Evolutionary conservation across 2,329 filamentous ascomycete genomes (phyloP), one percentile per base, ranked within the genome.

Genomic region (Penicillium sp.): DNA sequence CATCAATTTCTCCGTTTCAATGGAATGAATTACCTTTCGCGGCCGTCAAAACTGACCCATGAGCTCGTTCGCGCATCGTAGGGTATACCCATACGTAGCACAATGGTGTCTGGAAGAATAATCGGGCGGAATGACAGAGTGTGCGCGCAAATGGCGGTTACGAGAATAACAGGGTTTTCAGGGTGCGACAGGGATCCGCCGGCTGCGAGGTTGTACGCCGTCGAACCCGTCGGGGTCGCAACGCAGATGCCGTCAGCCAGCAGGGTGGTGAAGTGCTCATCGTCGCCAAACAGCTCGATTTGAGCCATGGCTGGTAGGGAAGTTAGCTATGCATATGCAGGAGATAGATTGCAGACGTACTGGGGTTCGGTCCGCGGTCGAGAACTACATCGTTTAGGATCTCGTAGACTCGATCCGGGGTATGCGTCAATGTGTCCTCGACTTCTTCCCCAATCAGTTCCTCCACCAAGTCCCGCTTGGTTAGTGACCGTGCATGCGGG

Each of bases 31-130:
- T 61, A 79, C 72, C 90, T 83, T 75, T 96, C 89, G 53, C 90
- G 81, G 1, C 93, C 93, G 70, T 98, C 93, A 67, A 98, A 98
- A 69, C 89, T 95, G n/a, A 91, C 93, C 92, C 93, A 98, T 35
- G 87, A 91, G 59, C 83, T 87, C 4, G 89, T 90, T 43, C 93
- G 79, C 7, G 91, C 89, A 69, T 95, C 86, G 68, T 95, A 97
- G 0, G 93, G 93, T n/a, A 97, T 91, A 9, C 92, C 93, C 15
- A 95, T 80, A 32, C 93, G 83, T 52, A 98, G 77, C 1, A 97
- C 92, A 54, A 97, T 95, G 0, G 92, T 96, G 71, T 98, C 93
- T 0, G 93, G 93, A 2, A 97, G 78, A 63, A 97, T 93, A 62
- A 97, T 93, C n/a, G 92, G 92, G 9, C 93, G 81, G 78, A 97